These are phyloP conservation scores for Metschnikowia koreensis DNA, from an alignment of 805 yeast species.

Conservation along the genomic window DNA sequence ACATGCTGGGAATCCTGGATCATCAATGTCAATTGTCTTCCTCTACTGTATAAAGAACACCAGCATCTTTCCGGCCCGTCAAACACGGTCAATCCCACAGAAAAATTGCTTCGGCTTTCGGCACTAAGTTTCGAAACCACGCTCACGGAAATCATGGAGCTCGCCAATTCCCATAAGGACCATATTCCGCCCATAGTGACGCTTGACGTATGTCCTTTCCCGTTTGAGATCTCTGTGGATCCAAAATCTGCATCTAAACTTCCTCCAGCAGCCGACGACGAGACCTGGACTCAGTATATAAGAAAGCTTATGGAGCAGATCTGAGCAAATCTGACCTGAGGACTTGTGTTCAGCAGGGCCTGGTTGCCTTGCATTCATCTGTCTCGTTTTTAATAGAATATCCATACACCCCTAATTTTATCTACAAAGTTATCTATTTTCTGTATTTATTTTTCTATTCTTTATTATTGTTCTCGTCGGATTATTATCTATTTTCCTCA, in stretches of 20 bases:
- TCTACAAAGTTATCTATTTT: background rate
- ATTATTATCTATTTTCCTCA: background rate
- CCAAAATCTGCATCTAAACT: constrained; percentile 9
- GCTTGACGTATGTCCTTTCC: constrained; percentile 66
- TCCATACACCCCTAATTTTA: background rate
- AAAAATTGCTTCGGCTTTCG: constrained; percentile 29
- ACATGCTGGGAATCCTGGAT: constrained; percentile 73
- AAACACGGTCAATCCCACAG: constrained; percentile 20
- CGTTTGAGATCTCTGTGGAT: constrained; percentile 33
- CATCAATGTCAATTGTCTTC: constrained; percentile 47
- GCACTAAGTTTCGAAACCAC: constrained; percentile 37
- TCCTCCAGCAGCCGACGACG: constrained; percentile 26
- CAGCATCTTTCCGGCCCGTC: constrained; percentile 10
- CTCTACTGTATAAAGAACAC: constrained; percentile 18
- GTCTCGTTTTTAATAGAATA: background rate
- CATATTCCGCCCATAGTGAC: constrained; percentile 77
- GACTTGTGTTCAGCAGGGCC: background rate
- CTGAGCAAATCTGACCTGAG: background rate
- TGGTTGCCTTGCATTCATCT: background rate
- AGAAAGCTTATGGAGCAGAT: constrained; percentile 22
- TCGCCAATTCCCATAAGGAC: constrained; percentile 54
- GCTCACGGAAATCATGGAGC: constrained; percentile 47
- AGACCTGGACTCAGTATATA: constrained; percentile 38
- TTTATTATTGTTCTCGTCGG: no score
- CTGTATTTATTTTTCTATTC: background rate